Conservation (phyloP, 129 eudicot genomes). For the Tagetes erecta region DNA sequence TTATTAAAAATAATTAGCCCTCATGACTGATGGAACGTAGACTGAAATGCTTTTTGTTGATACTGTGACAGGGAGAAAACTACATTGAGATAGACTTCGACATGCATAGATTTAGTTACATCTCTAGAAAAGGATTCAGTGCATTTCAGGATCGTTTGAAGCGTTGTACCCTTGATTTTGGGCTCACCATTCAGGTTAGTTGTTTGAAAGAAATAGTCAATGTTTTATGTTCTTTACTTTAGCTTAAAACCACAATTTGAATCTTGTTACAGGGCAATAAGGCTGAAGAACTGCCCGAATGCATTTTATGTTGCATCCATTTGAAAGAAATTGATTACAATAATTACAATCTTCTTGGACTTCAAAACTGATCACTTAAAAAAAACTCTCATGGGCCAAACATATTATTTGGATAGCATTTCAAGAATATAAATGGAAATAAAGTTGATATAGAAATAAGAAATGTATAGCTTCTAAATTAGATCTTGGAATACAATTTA, state of each 20-base stretch:
- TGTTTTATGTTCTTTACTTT: background rate
- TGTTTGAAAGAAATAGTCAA: background rate
- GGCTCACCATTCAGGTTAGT: slow-evolving; percentile 81
- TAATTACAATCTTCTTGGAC: slow-evolving; percentile 61
- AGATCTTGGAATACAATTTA: slow-evolving; percentile 28
- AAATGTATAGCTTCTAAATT: slow-evolving; percentile 31
- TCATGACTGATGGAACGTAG: background rate
- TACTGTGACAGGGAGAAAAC: slow-evolving; percentile 62
- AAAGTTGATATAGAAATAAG: slow-evolving; percentile 36
- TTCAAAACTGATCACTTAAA: slow-evolving; percentile 25
- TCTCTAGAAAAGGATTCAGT: slow-evolving; percentile 80
- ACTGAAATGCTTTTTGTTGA: background rate
- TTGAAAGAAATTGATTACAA: slow-evolving; percentile 71
- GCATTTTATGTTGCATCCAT: slow-evolving; percentile 74
- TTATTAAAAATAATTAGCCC: background rate
- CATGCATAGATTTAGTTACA: slow-evolving; percentile 87
- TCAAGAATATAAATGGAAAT: slow-evolving; percentile 12
- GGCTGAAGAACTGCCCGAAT: slow-evolving; percentile 86
- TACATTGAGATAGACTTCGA: slow-evolving; percentile 91
- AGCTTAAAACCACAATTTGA: background rate
- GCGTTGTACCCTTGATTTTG: slow-evolving; percentile 66
- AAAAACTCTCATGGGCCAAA: background rate
- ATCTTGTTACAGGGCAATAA: slow-evolving; percentile 70
- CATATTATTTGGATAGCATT: slow-evolving; percentile 4
- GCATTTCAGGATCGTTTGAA: slow-evolving; percentile 76